A percentile compares a stretch with the other conserved stretches of the same genome.
phyloP scores from a whole-genome alignment of 2,329 filamentous ascomycete species.

The Diaporthe amygdali region DNA sequence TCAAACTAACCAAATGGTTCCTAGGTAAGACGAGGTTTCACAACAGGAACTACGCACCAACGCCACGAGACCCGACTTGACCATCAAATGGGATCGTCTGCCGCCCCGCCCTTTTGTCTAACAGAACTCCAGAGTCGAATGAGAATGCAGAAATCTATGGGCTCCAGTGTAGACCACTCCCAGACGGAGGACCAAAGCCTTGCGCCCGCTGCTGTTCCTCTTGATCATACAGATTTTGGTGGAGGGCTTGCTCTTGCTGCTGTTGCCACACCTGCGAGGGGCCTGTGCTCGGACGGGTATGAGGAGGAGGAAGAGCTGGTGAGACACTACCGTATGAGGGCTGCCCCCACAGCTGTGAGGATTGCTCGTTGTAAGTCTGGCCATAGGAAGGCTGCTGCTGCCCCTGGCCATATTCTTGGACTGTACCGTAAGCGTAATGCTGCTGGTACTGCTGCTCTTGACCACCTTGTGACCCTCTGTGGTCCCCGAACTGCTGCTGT shows the following conservation, averaged over 20 bases:
- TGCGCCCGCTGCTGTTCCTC: neutral
- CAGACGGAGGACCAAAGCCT: neutral
- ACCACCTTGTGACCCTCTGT: neutral
- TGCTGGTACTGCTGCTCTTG: neutral
- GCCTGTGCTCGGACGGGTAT: neutral
- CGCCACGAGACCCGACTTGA: neutral
- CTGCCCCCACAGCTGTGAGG: neutral
- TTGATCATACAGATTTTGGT: neutral
- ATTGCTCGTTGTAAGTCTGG: neutral
- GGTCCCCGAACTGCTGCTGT: neutral
- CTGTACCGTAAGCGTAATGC: neutral
- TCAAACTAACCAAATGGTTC: neutral
- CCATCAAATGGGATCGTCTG: neutral
- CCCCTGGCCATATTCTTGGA: neutral
- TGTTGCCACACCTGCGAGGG: neutral
- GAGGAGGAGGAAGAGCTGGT: neutral
- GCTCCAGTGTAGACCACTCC: neutral
- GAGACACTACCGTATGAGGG: neutral
- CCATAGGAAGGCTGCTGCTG: neutral
- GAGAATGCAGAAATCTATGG: neutral
- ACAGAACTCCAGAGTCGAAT: neutral
- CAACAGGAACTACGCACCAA: neutral
- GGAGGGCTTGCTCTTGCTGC: slow-evolving; percentile 2
- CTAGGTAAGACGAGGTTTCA: neutral
- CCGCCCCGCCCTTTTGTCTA: neutral